phyloP scores from a whole-genome alignment of 1,284 basidiomycete genomes.

The Trichosporon inkin region DNA sequence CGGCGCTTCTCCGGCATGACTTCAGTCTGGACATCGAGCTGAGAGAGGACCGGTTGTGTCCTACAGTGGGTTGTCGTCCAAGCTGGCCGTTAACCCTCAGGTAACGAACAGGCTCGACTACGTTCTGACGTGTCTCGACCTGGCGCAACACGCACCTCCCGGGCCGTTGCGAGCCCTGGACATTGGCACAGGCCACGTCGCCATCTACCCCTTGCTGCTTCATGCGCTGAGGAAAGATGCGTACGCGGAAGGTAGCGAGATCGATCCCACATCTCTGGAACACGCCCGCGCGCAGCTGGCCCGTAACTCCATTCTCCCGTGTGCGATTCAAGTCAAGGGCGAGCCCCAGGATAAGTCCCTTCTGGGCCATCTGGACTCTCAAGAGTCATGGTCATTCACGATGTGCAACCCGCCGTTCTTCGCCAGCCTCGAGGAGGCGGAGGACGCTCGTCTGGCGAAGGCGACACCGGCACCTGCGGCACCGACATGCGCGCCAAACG shows the following conservation, averaged over 20 bases:
- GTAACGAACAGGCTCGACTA: conserved; percentile 65
- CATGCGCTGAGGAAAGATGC: conserved; percentile 59
- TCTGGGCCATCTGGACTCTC: neutral
- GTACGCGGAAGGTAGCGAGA: conserved; percentile 63
- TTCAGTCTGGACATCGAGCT: conserved; percentile 63
- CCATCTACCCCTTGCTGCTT: conserved; percentile 79
- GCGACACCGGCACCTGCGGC: conserved; percentile 62
- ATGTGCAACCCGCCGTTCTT: conserved; percentile 99
- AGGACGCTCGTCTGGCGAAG: conserved; percentile 60
- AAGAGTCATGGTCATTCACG: conserved; percentile 54
- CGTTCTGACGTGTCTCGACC: conserved; percentile 66
- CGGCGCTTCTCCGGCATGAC: conserved; percentile 69
- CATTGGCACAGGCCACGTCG: conserved; percentile 79
- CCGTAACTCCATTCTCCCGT: conserved; percentile 54
- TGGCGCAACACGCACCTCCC: conserved; percentile 1
- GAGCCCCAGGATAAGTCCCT: neutral
- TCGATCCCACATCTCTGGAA: conserved; percentile 60
- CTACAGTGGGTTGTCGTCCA: conserved; percentile 59
- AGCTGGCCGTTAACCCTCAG: conserved; percentile 20
- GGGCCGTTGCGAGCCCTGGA: conserved; percentile 50
- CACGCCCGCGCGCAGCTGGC: conserved; percentile 59
- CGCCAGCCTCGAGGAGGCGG: conserved; percentile 63
- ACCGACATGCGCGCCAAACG: conserved; percentile 74
- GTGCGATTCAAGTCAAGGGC: neutral
- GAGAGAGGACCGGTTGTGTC: conserved; percentile 71